Evolutionary conservation across 352 stramenopile genomes (phyloP), one percentile per base, ranked within the genome.

Genomic region (Lagenidium sp.): DNA sequence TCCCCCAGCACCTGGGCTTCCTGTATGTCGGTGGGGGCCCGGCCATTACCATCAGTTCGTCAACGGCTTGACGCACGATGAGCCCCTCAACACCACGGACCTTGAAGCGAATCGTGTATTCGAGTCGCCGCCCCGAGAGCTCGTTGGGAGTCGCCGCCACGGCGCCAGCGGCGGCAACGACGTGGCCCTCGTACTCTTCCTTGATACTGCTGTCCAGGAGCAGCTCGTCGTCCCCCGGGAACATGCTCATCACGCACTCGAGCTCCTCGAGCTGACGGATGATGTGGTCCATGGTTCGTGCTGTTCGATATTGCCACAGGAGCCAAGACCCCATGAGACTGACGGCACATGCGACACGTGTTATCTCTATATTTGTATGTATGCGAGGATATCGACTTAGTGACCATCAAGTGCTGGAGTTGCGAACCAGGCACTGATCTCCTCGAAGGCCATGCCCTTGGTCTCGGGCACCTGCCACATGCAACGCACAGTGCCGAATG

Each of bases 241-340:
- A 89, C 73, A 89, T 89, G 53, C 76, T 86, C 8, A 63, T 37
- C 56, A 89, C 73, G 50, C 76, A 89, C 45, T 82, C 73, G n/a
- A 85, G 57, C 57, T 89, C 76, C 15, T 86, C 73, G 36, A 73
- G 46, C 55, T 86, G 73, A 49, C 68, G 59, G 28, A 64, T 22
- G 19, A 50, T 31, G 12, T 47, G 40, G 26, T 55, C 45, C 25
- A 23, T 41, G 43, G 39, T 24, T 37, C 21, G n/a, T n/a, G n/a
- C n/a, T n/a, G n/a, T n/a, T n/a, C n/a, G n/a, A n/a, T n/a, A n/a
- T n/a, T n/a, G n/a, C n/a, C n/a, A n/a, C n/a, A n/a, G n/a, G n/a
- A n/a, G n/a, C n/a, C n/a, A n/a, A n/a, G n/a, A n/a, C n/a, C n/a
- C n/a, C n/a, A n/a, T n/a, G n/a, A n/a, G n/a, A n/a, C n/a, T n/a